Percentiles rank a stretch among this genome's conserved stretches.
phyloP scores from a whole-genome alignment of 83 land plant species.

The Picea abies region DNA sequence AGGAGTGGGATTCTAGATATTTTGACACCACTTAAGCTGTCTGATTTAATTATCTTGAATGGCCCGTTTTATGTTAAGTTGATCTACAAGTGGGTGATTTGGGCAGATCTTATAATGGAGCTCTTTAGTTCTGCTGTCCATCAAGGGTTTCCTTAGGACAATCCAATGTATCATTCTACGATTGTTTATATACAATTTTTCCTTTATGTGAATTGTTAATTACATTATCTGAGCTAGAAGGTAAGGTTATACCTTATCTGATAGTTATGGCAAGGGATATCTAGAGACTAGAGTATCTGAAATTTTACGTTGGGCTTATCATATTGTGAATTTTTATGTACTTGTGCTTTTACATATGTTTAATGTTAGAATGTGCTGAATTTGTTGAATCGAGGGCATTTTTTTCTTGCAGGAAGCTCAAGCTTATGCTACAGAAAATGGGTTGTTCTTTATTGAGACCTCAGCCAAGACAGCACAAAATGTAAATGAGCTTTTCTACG shows the following conservation, averaged over 20 bases:
- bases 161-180: no score
- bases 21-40: no score
- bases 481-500: conserved; percentile 49
- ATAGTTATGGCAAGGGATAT: background rate
- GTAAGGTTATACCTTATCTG: background rate
- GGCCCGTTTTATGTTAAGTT: no score
- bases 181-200: no score
- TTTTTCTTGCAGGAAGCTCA: conserved; percentile 33
- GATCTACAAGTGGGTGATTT: no score
- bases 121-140: no score
- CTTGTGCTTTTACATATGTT: background rate
- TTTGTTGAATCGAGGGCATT: background rate
- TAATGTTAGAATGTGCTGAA: background rate
- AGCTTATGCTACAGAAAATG: conserved; percentile 40
- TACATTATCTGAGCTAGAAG: no score
- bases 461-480: conserved; percentile 49
- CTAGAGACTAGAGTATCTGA: background rate
- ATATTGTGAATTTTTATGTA: background rate
- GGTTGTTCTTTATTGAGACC: conserved; percentile 46
- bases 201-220: no score
- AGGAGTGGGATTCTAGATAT: no score
- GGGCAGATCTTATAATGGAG: no score
- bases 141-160: no score
- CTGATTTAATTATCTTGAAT: no score
- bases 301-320: background rate